Evolutionary conservation across 345 rosid genomes (phyloP), one percentile per base, ranked within the genome.

Genomic region (Hibiscus mutabilis): DNA sequence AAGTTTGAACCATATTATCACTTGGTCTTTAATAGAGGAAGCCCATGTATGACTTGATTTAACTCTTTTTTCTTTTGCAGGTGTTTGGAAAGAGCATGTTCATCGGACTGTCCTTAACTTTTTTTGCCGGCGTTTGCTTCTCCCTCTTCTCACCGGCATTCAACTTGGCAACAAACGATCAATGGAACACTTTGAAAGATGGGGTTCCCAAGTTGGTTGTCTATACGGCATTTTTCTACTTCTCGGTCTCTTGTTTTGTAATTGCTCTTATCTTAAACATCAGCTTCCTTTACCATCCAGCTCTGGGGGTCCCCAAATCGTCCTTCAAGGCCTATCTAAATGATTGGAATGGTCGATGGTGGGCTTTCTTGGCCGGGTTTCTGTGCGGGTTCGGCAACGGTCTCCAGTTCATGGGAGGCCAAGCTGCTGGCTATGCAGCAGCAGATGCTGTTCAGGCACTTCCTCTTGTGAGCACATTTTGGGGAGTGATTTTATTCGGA

Each of bases 361-460:
- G 88, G 97, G 89, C 98, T 35, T 55, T 91, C 55, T 73, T 86
- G 76, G 96, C 98, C 8, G 97, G 97, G 3, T 76, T 93, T 49
- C 77, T 93, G 5, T 93, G 93, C 14, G 75, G 49, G 16, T 62
- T 62, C 6, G 67, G 67, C 4, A 83, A 90, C 19, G 98, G 97
- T 68, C 90, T 90, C 67, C 95, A 90, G 77, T 92, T 88, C 60
- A 90, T 90, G 91, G 94, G 92, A 0, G 98, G 98, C 56, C 90
- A 92, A 79, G 95, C 98, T 2, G 93, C 93, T 47, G 97, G 95
- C 19, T 93, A 93, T 72, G 98, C 93, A 40, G 97, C 96, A 5
- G 96, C 98, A 37, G 92, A 85, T 70, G 88, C 92, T 24, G 93
- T 93, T 75, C 97, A 93, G 98, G 93, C 97, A 77, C 89, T 93